These are phyloP conservation scores for Phytophthora hybrid DNA, from an alignment of 352 stramenopile species.

Conservation along the genomic window DNA sequence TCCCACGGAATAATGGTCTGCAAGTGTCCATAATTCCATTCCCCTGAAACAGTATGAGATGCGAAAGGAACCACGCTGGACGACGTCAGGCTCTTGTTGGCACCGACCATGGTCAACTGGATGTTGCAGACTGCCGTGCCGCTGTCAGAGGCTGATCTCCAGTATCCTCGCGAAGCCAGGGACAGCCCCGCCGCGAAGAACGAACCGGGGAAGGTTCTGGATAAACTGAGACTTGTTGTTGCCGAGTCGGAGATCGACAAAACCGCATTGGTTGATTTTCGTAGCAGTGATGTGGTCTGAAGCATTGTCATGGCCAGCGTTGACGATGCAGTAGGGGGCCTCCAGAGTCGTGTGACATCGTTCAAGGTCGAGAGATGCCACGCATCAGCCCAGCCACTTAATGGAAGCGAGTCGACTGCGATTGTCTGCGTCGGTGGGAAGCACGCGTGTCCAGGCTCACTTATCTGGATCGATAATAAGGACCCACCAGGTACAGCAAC, in stretches of 20 bases:
- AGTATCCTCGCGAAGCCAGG: conserved; percentile 56
- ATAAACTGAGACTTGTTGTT: conserved; percentile 30
- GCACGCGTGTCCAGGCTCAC: conserved; percentile 50
- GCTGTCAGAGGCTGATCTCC: conserved; percentile 11
- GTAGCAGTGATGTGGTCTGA: conserved; percentile 50
- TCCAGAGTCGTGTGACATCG: conserved; percentile 45
- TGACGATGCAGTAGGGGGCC: conserved; percentile 4
- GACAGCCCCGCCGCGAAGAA: conserved; percentile 53
- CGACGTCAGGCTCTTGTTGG: conserved; percentile 35
- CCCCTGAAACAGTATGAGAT: conserved; percentile 7
- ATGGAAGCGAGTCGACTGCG: conserved; percentile 35
- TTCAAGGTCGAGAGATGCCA: conserved; percentile 52
- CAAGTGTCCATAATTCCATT: conserved; percentile 53
- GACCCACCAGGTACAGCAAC: conserved; percentile 42
- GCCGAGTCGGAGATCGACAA: conserved; percentile 36
- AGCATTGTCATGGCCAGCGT: conserved; percentile 28
- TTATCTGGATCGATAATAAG: conserved; percentile 36
- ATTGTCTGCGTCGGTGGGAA: conserved; percentile 18
- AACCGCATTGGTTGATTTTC: conserved; percentile 44
- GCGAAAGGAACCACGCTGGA: conserved; percentile 21
- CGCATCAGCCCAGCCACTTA: conserved; percentile 62
- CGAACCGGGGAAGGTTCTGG: conserved; percentile 41
- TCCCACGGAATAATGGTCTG: conserved; percentile 47
- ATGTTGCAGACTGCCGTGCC: conserved; percentile 34
- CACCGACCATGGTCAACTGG: conserved; percentile 33